These are phyloP conservation scores for Sarcomyxa edulis DNA, from an alignment of 768 basidiomycete genomes.

Conservation along the genomic window DNA sequence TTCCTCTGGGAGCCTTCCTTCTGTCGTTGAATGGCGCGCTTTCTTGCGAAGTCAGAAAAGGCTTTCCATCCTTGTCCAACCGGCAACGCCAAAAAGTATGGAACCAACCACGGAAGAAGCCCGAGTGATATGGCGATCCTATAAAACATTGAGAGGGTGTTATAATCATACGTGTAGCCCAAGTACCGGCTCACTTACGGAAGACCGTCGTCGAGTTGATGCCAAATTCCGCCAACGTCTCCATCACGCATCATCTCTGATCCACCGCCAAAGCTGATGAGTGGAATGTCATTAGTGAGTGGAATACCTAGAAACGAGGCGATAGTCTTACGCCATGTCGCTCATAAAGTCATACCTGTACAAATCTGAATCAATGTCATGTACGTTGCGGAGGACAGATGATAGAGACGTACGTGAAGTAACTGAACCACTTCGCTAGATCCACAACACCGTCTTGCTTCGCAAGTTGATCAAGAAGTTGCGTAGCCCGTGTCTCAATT, in stretches of 20 bases:
- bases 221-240: constrained; percentile 22
- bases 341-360: constrained; percentile 38
- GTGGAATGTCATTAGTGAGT: neutral
- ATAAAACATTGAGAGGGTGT: no score
- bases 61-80: constrained; percentile 18
- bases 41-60: constrained; percentile 18
- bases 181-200: constrained; percentile 14
- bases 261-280: constrained; percentile 28
- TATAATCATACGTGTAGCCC: no score
- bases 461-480: constrained; percentile 34
- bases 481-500: constrained; percentile 27
- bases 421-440: constrained; percentile 30
- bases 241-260: constrained; percentile 34
- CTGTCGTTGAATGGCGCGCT: constrained; percentile 14
- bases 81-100: constrained; percentile 19
- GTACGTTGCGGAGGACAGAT: neutral
- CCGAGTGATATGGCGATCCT: constrained; percentile 12
- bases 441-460: constrained; percentile 21
- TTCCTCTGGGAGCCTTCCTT: constrained; percentile 16
- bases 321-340: constrained; percentile 33
- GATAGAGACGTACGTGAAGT: constrained; percentile 28
- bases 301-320: constrained; percentile 10
- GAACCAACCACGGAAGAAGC: constrained; percentile 19
- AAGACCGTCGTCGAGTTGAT: constrained; percentile 13
- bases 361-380: neutral